Percentiles rank a stretch among this genome's conserved stretches.
These are phyloP conservation scores for Hysterium pulicare DNA, from an alignment of 2,329 filamentous ascomycete species.

Conservation along the genomic window DNA sequence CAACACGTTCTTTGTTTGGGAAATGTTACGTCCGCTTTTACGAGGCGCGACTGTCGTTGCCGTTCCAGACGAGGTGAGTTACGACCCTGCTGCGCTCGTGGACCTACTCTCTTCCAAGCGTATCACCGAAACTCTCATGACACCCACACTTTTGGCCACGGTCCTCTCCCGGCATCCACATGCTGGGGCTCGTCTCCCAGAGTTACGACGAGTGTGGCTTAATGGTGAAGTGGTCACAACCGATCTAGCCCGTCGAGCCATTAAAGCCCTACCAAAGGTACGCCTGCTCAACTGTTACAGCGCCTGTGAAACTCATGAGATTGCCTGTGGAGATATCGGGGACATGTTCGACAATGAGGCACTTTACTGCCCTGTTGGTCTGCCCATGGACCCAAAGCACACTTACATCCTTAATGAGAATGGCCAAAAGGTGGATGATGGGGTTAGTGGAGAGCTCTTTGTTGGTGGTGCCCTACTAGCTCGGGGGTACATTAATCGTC, in stretches of 20 bases:
- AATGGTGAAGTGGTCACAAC: slow-evolving; percentile 82
- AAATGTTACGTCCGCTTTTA: slow-evolving; percentile 72
- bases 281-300: slow-evolving; percentile 78
- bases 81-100: slow-evolving; percentile 71
- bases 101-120: slow-evolving; percentile 63
- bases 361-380: slow-evolving; percentile 70
- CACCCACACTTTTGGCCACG: slow-evolving; percentile 72
- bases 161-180: slow-evolving; percentile 67
- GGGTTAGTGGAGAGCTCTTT: slow-evolving; percentile 68
- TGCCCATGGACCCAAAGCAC: slow-evolving; percentile 63
- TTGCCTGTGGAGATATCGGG: slow-evolving; percentile 71
- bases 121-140: slow-evolving; percentile 81
- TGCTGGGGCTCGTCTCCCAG: slow-evolving; percentile 60
- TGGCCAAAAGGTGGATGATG: slow-evolving; percentile 59
- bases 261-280: slow-evolving; percentile 64
- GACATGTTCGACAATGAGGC: slow-evolving; percentile 63
- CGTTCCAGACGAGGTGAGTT: slow-evolving; percentile 72
- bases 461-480: slow-evolving; percentile 72
- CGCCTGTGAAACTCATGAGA: slow-evolving; percentile 77
- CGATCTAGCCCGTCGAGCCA: slow-evolving; percentile 66
- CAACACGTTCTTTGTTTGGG: slow-evolving; percentile 86
- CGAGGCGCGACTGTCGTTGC: slow-evolving; percentile 73
- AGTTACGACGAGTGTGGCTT: slow-evolving; percentile 70
- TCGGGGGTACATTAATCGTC: slow-evolving; percentile 74
- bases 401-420: slow-evolving; percentile 71